Evolutionary conservation across 441 rosid species (phyloP), one percentile per base, ranked within the genome.

Genomic region (Viola pubescens): DNA sequence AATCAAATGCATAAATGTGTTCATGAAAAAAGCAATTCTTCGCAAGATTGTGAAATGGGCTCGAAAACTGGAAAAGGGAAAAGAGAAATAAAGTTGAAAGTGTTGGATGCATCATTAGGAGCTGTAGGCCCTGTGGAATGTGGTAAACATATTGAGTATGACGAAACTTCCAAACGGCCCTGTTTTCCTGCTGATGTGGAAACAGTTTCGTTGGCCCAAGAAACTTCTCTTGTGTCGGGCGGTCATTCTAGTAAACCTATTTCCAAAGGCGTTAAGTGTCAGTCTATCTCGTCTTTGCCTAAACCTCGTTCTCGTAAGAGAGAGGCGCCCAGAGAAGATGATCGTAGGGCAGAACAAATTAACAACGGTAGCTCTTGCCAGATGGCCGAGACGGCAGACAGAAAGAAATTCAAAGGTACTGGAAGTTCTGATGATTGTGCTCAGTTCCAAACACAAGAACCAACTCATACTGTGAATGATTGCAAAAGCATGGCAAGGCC

Each of bases 51-150:
- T 55, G 62, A 44, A 40, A 58, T 62, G 54, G 55, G 53, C 60
- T 34, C 37, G 40, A 76, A 78, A 73, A 48, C 55, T 72, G 65
- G 75, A 52, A 79, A 75, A 76, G 75, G 78, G 63, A 67, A 66
- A 65, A 65, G 69, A 64, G 66, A 57, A 63, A 52, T 54, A 37
- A 70, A 74, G 66, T 7, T 38, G 13, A 75, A 62, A 56, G 57
- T 45, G 59, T 55, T 64, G 63, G 73, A 65, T 46, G 52, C 63
- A 39, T 16, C 67, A 5, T 62, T 37, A 49, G 39, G 50, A 6
- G 19, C 65, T 40, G 54, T 38, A 42, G 60, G 41, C 57, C 63
- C 62, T 54, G 59, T 2, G 9, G 48, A 39, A 39, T 64, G 39
- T 60, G 60, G 13, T 62, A 54, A 62, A 60, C 2, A n/a, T 52